Evolutionary conservation across 192 early-diverging fungal species (phyloP).

Genomic region (Coemansia sp.): DNA sequence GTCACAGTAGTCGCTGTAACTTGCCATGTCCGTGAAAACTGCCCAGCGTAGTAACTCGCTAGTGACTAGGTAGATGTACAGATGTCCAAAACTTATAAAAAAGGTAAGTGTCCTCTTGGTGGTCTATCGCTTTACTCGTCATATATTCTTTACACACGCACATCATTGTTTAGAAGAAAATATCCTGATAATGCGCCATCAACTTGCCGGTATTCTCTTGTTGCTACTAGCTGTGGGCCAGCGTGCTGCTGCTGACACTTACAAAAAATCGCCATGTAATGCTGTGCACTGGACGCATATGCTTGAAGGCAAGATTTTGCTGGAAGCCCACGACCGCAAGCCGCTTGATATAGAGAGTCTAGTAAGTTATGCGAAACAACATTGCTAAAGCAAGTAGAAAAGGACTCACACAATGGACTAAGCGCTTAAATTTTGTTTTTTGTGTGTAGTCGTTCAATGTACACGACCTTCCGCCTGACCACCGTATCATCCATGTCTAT

Average conservation of each 20-base stretch:
- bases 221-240: neutral
- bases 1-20: neutral
- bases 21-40: neutral
- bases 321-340: conserved; percentile 34
- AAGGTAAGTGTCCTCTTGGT: neutral
- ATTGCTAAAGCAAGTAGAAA: neutral
- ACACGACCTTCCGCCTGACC: conserved; percentile 42
- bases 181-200: neutral
- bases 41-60: neutral
- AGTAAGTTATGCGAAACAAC: conserved; percentile 14
- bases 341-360: conserved; percentile 37
- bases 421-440: neutral
- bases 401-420: neutral
- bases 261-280: conserved; percentile 43
- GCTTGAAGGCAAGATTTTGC: conserved; percentile 41
- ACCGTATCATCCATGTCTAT: conserved; percentile 45
- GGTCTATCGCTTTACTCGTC: neutral
- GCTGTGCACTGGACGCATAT: conserved; percentile 46
- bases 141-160: neutral
- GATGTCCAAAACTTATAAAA: neutral
- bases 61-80: neutral
- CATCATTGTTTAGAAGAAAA: neutral
- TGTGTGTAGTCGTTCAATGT: conserved; percentile 21
- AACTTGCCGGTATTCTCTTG: neutral
- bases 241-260: conserved; percentile 16